phyloP scores from a whole-genome alignment of 441 rosid genomes.

The Arabidopsis lyrata region DNA sequence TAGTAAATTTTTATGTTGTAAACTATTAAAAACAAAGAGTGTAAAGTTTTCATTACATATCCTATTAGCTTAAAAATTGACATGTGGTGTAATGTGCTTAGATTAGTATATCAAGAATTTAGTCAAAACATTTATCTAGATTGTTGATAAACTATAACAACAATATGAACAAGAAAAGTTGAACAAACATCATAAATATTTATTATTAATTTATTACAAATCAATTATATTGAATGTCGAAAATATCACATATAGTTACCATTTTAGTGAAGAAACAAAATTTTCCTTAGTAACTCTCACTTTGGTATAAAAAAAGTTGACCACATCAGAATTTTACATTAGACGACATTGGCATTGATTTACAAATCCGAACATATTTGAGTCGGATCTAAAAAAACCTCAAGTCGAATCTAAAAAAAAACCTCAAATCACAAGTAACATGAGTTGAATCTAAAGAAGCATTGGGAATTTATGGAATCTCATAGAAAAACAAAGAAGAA shows the following conservation, averaged over 20 bases:
- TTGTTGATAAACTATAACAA: not conserved
- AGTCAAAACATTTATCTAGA: not conserved
- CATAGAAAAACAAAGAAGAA: slow-evolving; percentile 16
- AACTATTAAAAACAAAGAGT: not conserved
- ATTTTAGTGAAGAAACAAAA: not conserved
- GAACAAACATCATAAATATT: not conserved
- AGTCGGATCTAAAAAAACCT: slow-evolving; percentile 14
- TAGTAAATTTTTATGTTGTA: not conserved
- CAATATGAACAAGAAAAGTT: not conserved
- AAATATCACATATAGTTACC: not conserved
- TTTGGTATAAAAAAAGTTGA: not conserved
- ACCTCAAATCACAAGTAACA: slow-evolving; percentile 15
- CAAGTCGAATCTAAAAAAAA: slow-evolving; percentile 6
- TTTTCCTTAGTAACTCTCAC: not conserved
- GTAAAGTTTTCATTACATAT: too few relatives aligned
- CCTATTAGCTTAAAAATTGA: not conserved
- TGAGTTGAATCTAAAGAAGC: slow-evolving; percentile 6
- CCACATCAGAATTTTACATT: not conserved
- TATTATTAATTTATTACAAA: not conserved
- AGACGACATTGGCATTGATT: slow-evolving; percentile 12
- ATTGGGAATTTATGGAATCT: slow-evolving; percentile 11
- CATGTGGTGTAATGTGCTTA: not conserved
- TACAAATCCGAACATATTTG: slow-evolving; percentile 4
- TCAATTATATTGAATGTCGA: not conserved
- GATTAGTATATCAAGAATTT: not conserved